Evolutionary conservation across 108 stramenopile species (phyloP).

Genomic region (Skeletonema tropicum): DNA sequence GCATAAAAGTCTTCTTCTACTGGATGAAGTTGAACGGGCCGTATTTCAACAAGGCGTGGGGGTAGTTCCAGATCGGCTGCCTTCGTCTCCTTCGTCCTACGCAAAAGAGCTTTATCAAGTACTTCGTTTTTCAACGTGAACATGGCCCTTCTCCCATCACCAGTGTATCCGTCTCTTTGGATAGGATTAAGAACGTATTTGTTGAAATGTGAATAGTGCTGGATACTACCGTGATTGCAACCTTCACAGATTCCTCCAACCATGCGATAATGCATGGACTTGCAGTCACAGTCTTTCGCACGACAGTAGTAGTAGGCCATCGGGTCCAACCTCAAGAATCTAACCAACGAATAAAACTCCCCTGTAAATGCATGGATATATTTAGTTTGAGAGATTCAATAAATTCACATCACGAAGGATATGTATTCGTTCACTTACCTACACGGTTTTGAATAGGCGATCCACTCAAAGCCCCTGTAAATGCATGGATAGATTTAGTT

Average conservation of each 20-base stretch:
- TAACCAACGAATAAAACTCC: slow-evolving; percentile 96
- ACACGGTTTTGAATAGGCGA: slow-evolving; percentile 99
- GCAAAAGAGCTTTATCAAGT: slow-evolving; percentile 88
- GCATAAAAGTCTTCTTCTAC: slow-evolving; percentile 97
- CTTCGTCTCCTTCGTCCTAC: slow-evolving; percentile 94
- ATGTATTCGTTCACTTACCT: too few relatives aligned
- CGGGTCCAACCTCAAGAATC: slow-evolving; percentile 95
- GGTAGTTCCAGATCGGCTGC: slow-evolving; percentile 97
- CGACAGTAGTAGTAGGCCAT: slow-evolving; percentile 98
- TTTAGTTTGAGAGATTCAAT: too few relatives aligned
- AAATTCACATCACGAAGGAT: too few relatives aligned
- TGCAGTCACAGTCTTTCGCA: slow-evolving; percentile 88
- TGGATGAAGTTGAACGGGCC: slow-evolving; percentile 84
- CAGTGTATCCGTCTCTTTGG: slow-evolving; percentile 73
- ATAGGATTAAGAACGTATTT: slow-evolving; percentile 95
- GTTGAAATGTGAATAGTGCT: slow-evolving; percentile 96
- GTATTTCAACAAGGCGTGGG: slow-evolving; percentile 82
- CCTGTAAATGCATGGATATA: too few relatives aligned
- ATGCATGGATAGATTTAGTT: background rate
- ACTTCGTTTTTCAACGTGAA: slow-evolving; percentile 79
- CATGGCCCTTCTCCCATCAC: slow-evolving; percentile 94
- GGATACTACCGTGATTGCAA: slow-evolving; percentile 91
- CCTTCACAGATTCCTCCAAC: slow-evolving; percentile 76
- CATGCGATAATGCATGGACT: slow-evolving; percentile 94
- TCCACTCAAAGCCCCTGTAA: slow-evolving; percentile 88